Conservation (phyloP, 2,329 filamentous ascomycete species). For the Moelleriella libera region DNA sequence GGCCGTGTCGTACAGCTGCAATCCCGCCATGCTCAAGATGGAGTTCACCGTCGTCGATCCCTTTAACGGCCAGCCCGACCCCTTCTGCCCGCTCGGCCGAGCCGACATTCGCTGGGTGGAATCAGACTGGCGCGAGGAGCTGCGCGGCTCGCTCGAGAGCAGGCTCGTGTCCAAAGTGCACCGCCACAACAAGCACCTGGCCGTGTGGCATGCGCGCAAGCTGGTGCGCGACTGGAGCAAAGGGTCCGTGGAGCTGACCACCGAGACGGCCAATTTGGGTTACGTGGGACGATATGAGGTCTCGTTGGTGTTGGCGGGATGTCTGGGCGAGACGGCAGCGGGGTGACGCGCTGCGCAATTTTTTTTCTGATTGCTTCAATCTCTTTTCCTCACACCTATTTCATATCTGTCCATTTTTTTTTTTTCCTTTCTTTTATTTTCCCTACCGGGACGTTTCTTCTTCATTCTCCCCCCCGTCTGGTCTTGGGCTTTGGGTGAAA, state of each 20-base stretch:
- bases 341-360: neutral
- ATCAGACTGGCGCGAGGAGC: slow-evolving; percentile 8
- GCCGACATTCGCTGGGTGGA: slow-evolving; percentile 13
- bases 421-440: neutral
- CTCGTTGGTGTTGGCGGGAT: slow-evolving; percentile 2
- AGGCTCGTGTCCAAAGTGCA: slow-evolving; percentile 13
- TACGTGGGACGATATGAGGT: slow-evolving; percentile 11
- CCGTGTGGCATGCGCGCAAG: slow-evolving; percentile 14
- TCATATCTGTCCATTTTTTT: neutral
- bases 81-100: slow-evolving; percentile 13
- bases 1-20: slow-evolving; percentile 12
- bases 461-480: no score
- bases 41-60: slow-evolving; percentile 13
- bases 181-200: slow-evolving; percentile 16
- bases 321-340: neutral
- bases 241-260: slow-evolving; percentile 12
- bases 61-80: slow-evolving; percentile 4
- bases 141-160: slow-evolving; percentile 9
- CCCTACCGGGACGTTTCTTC: no score
- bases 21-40: slow-evolving; percentile 13
- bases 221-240: slow-evolving; percentile 11
- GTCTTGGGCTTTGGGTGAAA: no score
- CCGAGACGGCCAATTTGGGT: slow-evolving; percentile 7
- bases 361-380: neutral
- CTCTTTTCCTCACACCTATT: neutral